Conservation (phyloP, 805 yeast genomes). For the Clavispora carvajalis region DNA sequence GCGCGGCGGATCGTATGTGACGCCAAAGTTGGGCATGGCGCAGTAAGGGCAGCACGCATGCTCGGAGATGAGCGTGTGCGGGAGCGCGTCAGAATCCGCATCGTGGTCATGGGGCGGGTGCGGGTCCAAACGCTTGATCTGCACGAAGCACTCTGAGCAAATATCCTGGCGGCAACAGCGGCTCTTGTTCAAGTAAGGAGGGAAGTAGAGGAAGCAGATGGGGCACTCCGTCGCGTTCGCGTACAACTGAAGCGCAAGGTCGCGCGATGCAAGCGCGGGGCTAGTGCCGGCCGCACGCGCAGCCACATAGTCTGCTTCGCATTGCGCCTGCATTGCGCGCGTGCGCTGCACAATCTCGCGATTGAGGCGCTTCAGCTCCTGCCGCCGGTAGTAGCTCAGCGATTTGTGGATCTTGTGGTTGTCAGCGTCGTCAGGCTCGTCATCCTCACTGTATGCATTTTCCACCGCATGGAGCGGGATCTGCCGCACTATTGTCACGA, state of each 20-base stretch:
- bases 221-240: constrained; percentile 80
- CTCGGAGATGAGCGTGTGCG: constrained; percentile 72
- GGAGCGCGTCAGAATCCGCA: constrained; percentile 27
- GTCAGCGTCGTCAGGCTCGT: constrained; percentile 53
- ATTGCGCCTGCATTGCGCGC: constrained; percentile 28
- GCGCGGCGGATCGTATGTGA: constrained; percentile 65
- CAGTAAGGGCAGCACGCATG: constrained; percentile 93
- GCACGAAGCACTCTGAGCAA: constrained; percentile 95
- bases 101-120: constrained; percentile 81
- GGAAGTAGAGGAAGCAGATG: constrained; percentile 85
- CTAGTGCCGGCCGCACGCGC: constrained; percentile 12
- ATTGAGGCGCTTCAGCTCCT: constrained; percentile 43
- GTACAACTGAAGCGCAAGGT: constrained; percentile 56
- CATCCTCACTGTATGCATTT: constrained; percentile 45
- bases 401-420: constrained; percentile 55
- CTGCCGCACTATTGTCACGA: constrained; percentile 44
- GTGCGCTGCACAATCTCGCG: constrained; percentile 30
- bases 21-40: constrained; percentile 80
- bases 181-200: constrained; percentile 68
- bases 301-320: constrained; percentile 31
- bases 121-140: constrained; percentile 85
- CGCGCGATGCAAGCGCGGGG: constrained; percentile 31
- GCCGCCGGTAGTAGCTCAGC: constrained; percentile 41
- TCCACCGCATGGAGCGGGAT: constrained; percentile 54
- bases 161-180: constrained; percentile 91